Base-by-base conservation (phyloP, 306 rosid genomes). In the Carpinus fangiana region DNA sequence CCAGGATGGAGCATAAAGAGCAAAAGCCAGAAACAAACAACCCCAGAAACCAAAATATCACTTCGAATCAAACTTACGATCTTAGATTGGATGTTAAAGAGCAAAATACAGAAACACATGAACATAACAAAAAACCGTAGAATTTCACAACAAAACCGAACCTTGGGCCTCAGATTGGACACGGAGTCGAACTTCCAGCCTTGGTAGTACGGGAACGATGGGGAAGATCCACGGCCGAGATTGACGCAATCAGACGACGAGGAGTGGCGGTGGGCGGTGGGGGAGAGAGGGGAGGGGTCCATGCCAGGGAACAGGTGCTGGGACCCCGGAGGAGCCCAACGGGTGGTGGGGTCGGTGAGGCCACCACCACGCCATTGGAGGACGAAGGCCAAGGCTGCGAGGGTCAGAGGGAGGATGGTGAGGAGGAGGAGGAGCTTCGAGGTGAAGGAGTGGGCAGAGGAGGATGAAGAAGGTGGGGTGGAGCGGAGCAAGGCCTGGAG, bases 311-410 rank as follows among this genome's bases (percentile, higher is more conserved):
- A 93, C 65, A 79, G 76, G 75, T 83, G 86, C 66, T 82, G 87
- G 57, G 99, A 86, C 4, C 98, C 96, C 4, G 91, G 91, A 8
- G 99, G 96, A 41, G 92, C 79, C 83, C 92, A 86, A 8, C 89
- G 93, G 38, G 91, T 86, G 62, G 84, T 69, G 14, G 99, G 99
- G 84, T 95, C 98, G 75, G 89, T 81, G 78, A 93, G 52, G 52
- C 52, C 61, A 31, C 98, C 97, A 26, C 99, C 99, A 1, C 99
- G 99, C 99, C 99, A 95, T 90, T 95, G 99, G 82, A 95, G 99
- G 54, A 90, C 64, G 81, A 95, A 95, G 17, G 98, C 99, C 38
- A 95, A 81, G 77, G 93, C 84, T 0, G 99, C 99, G 52, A 95
- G 86, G 3, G 93, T 90, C 13, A 95, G 89, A n/a, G 98, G 98